These are phyloP conservation scores for Alternaria brassicicola DNA, from an alignment of 2,329 filamentous ascomycete genomes.

Conservation along the genomic window DNA sequence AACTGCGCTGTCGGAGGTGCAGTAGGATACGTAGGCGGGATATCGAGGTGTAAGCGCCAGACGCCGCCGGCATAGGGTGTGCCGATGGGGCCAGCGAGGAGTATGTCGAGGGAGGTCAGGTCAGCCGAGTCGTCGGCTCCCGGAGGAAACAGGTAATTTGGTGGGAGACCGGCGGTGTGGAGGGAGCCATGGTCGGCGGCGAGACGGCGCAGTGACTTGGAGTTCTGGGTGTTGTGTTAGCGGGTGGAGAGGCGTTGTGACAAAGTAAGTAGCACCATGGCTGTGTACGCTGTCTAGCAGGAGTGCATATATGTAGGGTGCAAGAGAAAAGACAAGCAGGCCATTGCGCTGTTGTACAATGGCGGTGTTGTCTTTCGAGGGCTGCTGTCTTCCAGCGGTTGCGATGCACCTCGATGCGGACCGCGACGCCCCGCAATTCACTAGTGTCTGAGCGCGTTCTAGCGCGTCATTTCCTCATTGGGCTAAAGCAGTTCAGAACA, in stretches of 20 bases:
- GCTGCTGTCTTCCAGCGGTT: background rate
- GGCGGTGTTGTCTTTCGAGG: background rate
- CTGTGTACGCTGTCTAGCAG: background rate
- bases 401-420: background rate
- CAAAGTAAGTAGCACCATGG: slow-evolving; percentile 17
- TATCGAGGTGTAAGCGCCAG: slow-evolving; percentile 65
- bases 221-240: slow-evolving; percentile 47
- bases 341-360: background rate
- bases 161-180: slow-evolving; percentile 61
- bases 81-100: slow-evolving; percentile 64
- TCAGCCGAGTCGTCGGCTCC: slow-evolving; percentile 54
- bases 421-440: slow-evolving; percentile 13
- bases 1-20: slow-evolving; percentile 64
- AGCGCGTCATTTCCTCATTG: background rate
- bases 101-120: slow-evolving; percentile 62
- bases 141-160: slow-evolving; percentile 65
- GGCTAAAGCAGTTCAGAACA: too few relatives aligned
- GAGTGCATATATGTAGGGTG: background rate
- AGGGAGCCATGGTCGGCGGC: slow-evolving; percentile 65
- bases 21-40: slow-evolving; percentile 63
- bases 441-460: slow-evolving; percentile 11
- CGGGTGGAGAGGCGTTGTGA: background rate
- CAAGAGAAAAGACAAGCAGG: background rate
- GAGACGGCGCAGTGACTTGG: slow-evolving; percentile 62
- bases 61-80: slow-evolving; percentile 66